phyloP scores from a whole-genome alignment of 495 filamentous ascomycete species.

The Amphirosellinia nigrospora region DNA sequence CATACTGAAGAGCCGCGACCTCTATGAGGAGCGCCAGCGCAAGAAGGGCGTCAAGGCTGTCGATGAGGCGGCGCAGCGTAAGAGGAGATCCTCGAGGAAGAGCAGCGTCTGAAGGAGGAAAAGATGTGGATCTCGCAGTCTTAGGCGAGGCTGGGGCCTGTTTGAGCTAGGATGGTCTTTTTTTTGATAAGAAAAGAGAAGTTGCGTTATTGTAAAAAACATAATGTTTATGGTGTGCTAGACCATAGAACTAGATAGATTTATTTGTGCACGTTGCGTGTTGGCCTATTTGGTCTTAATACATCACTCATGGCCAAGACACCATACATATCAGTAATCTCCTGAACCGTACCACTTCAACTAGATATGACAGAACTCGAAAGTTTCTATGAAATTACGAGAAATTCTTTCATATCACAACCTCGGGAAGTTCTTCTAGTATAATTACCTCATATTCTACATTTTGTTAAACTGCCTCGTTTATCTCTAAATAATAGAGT shows the following conservation, averaged over 20 bases:
- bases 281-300: not conserved
- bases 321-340: too few relatives aligned
- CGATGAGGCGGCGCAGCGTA: slow-evolving; percentile 66
- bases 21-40: slow-evolving; percentile 89
- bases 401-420: too few relatives aligned
- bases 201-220: not conserved
- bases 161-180: not conserved
- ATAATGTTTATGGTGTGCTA: not conserved
- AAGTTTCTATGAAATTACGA: too few relatives aligned
- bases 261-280: not conserved
- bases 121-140: slow-evolving; percentile 17
- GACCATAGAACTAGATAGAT: slow-evolving; percentile 10
- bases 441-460: too few relatives aligned
- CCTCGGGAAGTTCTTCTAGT: too few relatives aligned
- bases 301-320: too few relatives aligned
- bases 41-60: slow-evolving; percentile 83
- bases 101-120: slow-evolving; percentile 52
- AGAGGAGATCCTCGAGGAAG: slow-evolving; percentile 61
- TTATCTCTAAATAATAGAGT: too few relatives aligned
- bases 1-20: slow-evolving; percentile 80
- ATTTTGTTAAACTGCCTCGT: too few relatives aligned
- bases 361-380: too few relatives aligned
- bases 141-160: not conserved
- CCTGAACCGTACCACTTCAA: too few relatives aligned
- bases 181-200: not conserved